Evolutionary conservation across 2,329 filamentous ascomycete genomes (phyloP), one percentile per base, ranked within the genome.

Genomic region (Cladosporium sp.): DNA sequence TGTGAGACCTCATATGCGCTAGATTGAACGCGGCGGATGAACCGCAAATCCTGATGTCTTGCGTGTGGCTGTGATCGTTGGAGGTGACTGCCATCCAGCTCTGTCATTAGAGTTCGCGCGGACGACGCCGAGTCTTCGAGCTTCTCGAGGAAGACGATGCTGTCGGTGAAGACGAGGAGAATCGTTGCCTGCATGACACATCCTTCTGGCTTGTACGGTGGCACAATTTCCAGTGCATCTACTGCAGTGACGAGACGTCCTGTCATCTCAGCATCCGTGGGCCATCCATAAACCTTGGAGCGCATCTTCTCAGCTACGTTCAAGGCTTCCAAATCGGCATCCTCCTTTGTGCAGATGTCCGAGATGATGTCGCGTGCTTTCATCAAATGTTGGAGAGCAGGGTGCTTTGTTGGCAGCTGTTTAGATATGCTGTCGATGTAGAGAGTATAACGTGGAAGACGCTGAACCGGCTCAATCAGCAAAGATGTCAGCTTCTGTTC

Each of bases 361-460:
- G 91, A 90, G 58, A 99, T 90, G 47, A 96, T 88, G 66, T 97
- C 93, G 58, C 92, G 81, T 0, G 93, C 91, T 65, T 89, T 91
- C 37, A 96, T 80, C 71, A 99, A 85, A 2, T 80, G 78, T 58
- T 87, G 85, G 47, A 96, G 77, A 0, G 91, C 91, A 2, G 90
- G 88, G 65, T 97, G 91, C 7, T 87, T 84, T 44, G 91, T 82
- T 4, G 92, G 91, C 15, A 97, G 79, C 54, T 87, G 90, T 58
- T 85, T 84, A 42, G 93, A 82, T 64, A 99, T 96, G 63, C 95
- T 91, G 71, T 99, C 93, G 61, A 99, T 97, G 64, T 97, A 86
- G 30, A 99, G 76, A 63, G 89, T 96, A 71, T 99, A 99, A 20
- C 93, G 85, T 20, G 93, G 93, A 47, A 99, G 78, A 47, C 93